Evolutionary conservation across 306 rosid genomes (phyloP), one percentile per base, ranked within the genome.

Genomic region (Begonia masoniana): DNA sequence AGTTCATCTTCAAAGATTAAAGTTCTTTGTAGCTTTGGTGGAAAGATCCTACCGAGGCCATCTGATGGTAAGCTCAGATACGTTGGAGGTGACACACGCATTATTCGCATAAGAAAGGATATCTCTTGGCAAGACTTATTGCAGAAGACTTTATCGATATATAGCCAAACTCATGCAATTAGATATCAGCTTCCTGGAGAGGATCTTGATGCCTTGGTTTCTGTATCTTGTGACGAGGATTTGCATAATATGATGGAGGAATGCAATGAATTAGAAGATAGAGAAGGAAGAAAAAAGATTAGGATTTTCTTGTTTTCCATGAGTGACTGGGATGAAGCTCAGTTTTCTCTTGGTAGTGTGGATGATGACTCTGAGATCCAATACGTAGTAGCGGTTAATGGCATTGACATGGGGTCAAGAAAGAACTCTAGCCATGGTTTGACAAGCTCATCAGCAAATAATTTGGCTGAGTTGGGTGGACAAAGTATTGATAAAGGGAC

Each of bases 171-270:
- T 65, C 68, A 63, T 58, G 76, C 68, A 50, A 74, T 87, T 15
- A 87, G 79, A 68, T 87, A 87, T 74, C 96, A 87, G 78, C 96
- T 87, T 71, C 96, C 96, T 42, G 96, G 92, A 19, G 96, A 87
- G 79, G 96, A 87, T 62, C 96, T 87, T 51, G 96, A 87, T 74
- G 93, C 96, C 23, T 77, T 87, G 69, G 96, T 87, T 49, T 80
- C 96, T 60, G 88, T 87, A 11, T 80, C 94, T 41, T 80, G 74
- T 42, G 83, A 80, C 24, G 94, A 84, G 75, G 94, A 84, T 70
- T 74, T 84, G 64, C 85, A 66, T 72, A 80, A 80, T 64, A 84
- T 84, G 94, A 77, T 84, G 85, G 94, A 84, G 63, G 94, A 84
- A 66, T 77, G 83, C 47, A 73, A 57, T 15, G 77, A 80, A 52